Evolutionary conservation across 352 stramenopile genomes (phyloP).

Genomic region (Pythium aristosporum): DNA sequence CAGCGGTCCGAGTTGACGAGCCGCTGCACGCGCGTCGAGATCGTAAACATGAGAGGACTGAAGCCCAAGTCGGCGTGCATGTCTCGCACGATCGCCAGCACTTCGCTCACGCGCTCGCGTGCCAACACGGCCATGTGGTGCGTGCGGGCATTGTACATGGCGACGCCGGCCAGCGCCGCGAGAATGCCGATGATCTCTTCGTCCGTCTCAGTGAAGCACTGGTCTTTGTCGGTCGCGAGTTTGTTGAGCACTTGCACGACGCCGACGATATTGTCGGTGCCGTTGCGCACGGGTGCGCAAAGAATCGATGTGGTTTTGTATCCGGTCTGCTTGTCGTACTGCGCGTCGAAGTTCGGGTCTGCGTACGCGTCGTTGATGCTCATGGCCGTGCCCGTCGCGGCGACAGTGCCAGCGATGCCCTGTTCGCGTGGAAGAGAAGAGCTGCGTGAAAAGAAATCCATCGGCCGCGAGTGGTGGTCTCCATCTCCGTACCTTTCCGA

Average conservation of each 20-base stretch:
- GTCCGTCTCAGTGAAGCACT: conserved; percentile 79
- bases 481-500: conserved; percentile 52
- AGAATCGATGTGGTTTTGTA: conserved; percentile 92
- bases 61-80: conserved; percentile 90
- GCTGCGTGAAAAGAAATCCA: no score
- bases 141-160: conserved; percentile 82
- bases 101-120: conserved; percentile 69
- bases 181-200: conserved; percentile 89
- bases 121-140: conserved; percentile 53
- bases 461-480: no score
- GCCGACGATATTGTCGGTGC: conserved; percentile 76
- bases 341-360: conserved; percentile 91
- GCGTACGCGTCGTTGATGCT: conserved; percentile 93
- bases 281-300: conserved; percentile 87
- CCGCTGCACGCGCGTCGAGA: conserved; percentile 84
- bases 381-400: conserved; percentile 70
- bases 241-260: conserved; percentile 92
- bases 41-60: conserved; percentile 90
- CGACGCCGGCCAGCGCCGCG: conserved; percentile 80
- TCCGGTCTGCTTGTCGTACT: conserved; percentile 90
- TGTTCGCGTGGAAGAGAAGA: conserved; percentile 15
- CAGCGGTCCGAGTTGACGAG: conserved; percentile 91
- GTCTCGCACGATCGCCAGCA: conserved; percentile 88
- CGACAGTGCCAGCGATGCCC: conserved; percentile 89
- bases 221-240: conserved; percentile 53